phyloP scores from a whole-genome alignment of 2,329 filamentous ascomycete species.

The Aspergillus sojae region DNA sequence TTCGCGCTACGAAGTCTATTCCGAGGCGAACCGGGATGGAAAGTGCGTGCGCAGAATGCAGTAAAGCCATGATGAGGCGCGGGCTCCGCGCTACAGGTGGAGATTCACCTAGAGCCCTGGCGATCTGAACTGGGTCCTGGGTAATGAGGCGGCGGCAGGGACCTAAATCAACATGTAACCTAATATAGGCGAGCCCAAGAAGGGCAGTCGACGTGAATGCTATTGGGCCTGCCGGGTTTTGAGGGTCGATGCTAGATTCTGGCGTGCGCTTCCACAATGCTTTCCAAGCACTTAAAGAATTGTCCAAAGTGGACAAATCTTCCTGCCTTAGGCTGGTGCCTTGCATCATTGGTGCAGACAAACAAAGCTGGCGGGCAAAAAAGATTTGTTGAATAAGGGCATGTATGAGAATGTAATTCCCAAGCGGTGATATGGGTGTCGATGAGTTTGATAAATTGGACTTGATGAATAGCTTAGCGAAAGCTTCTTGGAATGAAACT shows the following conservation, averaged over 20 bases:
- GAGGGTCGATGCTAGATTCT: slow-evolving; percentile 57
- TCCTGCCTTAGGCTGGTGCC: slow-evolving; percentile 48
- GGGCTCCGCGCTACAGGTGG: slow-evolving; percentile 48
- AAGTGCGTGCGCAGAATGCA: slow-evolving; percentile 58
- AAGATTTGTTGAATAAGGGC: slow-evolving; percentile 59
- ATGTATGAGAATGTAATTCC: slow-evolving; percentile 58
- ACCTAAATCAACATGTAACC: slow-evolving; percentile 51
- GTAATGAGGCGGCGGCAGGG: slow-evolving; percentile 51
- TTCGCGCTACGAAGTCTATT: slow-evolving; percentile 56
- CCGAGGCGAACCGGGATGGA: slow-evolving; percentile 58
- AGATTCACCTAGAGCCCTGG: slow-evolving; percentile 47
- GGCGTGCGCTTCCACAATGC: slow-evolving; percentile 55
- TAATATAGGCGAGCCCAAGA: slow-evolving; percentile 51
- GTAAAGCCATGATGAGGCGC: slow-evolving; percentile 52
- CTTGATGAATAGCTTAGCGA: slow-evolving; percentile 48
- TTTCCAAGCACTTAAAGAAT: slow-evolving; percentile 55
- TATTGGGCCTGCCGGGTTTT: slow-evolving; percentile 55
- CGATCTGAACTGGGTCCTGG: slow-evolving; percentile 51
- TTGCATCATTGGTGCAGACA: slow-evolving; percentile 47
- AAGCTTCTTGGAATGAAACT: slow-evolving; percentile 48
- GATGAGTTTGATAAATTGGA: slow-evolving; percentile 37
- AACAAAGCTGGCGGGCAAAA: slow-evolving; percentile 52
- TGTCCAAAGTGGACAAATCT: slow-evolving; percentile 49
- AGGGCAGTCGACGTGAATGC: slow-evolving; percentile 56
- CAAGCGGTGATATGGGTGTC: slow-evolving; percentile 51